Base-by-base conservation (phyloP, 768 basidiomycete genomes). In the Suillus decipiens region DNA sequence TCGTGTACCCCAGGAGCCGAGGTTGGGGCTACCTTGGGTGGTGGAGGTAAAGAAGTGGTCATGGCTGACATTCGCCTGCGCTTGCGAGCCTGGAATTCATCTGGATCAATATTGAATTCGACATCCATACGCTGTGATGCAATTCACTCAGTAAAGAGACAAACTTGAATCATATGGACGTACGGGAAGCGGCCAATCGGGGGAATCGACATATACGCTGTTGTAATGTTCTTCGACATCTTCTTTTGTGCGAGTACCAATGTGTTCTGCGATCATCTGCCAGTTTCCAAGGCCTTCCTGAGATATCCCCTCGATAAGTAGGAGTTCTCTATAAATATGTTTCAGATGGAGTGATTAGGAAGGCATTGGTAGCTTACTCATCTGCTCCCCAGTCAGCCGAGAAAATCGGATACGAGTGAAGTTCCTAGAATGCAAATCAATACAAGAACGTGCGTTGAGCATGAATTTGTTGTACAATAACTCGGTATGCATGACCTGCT, bases 361-460 rank as follows among this genome's bases (percentile, higher is more conserved):
- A 42, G 3, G 34, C 37, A 47, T 48, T 54, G 37, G 31, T 59
- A 5, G 79, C 88, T 76, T 69, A 95, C 93, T 99, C 96, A 75
- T 99, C 96, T 10, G 96, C 96, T 43, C 95, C 96, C 97, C 96
- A 99, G 73, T 96, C 94, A 61, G 90, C 87, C 9, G 89, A 84
- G 70, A 97, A 96, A 70, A 99, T 97, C 3, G 96, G 97, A 76
- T 96, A 93, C 9, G 96, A 95, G 73, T 97, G 94, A 70, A 96
- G 84, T 79, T 97, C 96, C 95, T 96, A n/a, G 2, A 1, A 9
- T 12, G 51, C 66, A 5, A 69, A 43, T 43, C 33, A 37, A n/a
- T 24, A 6, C 48, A 59, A 48, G 28, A 41, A 60, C 43, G n/a
- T 34, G 28, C 53, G 61, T 28, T 41, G 41, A 56, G 59, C 17